Evolutionary conservation across 2,329 filamentous ascomycete species (phyloP), one percentile per base, ranked within the genome.

Genomic region (Coniochaeta sp.): DNA sequence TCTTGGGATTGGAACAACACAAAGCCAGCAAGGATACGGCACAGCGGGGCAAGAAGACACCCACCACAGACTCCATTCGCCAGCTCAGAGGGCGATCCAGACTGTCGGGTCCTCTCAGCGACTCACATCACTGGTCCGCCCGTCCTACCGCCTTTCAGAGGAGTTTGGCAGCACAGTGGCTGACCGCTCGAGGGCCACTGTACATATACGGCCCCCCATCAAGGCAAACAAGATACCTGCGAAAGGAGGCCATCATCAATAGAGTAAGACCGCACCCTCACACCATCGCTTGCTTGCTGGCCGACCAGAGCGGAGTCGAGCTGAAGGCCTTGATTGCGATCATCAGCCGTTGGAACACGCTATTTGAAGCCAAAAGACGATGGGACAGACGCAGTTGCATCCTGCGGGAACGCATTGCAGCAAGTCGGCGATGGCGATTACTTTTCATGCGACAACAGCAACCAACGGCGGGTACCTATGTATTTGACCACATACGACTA

Each of bases 41-140:
- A 42, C 26, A 22, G 38, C 38, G 38, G 38, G 38, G 38, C 38
- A 42, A 4, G 12, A 42, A 42, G 20, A 42, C 20, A 42, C 20
- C 38, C n/a, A n/a, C n/a, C n/a, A n/a, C n/a, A n/a, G n/a, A n/a
- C n/a, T n/a, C n/a, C 22, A 42, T 42, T 42, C 38, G 38, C 38
- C 38, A 42, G 38, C 38, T 42, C 18, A 14, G 10, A 26, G 20
- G 38, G 38, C n/a, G 38, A 42, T 24, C 38, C 38, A 42, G n/a
- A 12, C 38, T 42, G 38, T 42, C 38, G 38, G 38, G 38, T 42
- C 38, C 12, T 42, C 38, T n/a, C 38, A 42, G 38, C 38, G 38
- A 42, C 38, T 42, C 38, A 42, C 38, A 26, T 42, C 20, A 22
- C 38, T 26, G 18, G 38, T 24, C 18, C 38, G 2, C n/a, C 38